Percentiles rank a stretch among this genome's conserved stretches.
phyloP scores from a whole-genome alignment of 176 grass and related monocot species.

The Areca catechu region DNA sequence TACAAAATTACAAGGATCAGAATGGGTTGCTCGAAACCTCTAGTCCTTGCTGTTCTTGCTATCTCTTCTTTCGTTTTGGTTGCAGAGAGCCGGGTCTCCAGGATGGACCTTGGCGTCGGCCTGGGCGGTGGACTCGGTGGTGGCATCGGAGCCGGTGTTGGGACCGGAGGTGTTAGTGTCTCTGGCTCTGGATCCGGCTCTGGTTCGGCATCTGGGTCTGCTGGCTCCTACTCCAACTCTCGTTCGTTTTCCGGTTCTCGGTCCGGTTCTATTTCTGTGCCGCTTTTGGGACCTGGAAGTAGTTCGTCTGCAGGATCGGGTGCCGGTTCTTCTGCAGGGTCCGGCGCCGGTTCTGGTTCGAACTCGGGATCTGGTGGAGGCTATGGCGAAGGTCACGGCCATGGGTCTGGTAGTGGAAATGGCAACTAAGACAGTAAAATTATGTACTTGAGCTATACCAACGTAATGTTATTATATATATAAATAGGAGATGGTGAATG shows the following conservation, averaged over 20 bases:
- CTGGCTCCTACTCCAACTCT: neutral
- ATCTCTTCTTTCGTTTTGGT: constrained; percentile 8
- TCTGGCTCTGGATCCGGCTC: constrained; percentile 17
- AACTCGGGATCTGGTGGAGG: neutral
- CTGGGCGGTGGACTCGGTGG: constrained; percentile 2
- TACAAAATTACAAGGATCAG: neutral
- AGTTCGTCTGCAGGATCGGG: constrained; percentile 20
- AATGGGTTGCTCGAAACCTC: constrained; percentile 30
- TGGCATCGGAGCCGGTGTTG: constrained; percentile 10
- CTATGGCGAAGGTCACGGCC: constrained; percentile 12
- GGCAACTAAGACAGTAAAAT: neutral
- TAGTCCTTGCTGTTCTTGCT: constrained; percentile 5
- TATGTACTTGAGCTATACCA: no score
- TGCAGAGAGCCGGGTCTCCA: constrained; percentile 26
- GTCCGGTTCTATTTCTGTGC: constrained; percentile 10
- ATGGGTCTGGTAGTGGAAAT: neutral
- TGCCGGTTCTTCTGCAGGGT: neutral
- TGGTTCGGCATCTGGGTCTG: neutral
- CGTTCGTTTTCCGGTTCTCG: constrained; percentile 3
- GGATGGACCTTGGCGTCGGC: constrained; percentile 54
- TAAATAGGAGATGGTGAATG: no score
- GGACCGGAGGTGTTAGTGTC: constrained; percentile 5
- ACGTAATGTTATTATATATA: no score
- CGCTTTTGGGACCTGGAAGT: constrained; percentile 1
- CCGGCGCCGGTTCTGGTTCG: constrained; percentile 4